Base-by-base conservation (phyloP, 2,329 filamentous ascomycete species). In the Aspergillus sergii region DNA sequence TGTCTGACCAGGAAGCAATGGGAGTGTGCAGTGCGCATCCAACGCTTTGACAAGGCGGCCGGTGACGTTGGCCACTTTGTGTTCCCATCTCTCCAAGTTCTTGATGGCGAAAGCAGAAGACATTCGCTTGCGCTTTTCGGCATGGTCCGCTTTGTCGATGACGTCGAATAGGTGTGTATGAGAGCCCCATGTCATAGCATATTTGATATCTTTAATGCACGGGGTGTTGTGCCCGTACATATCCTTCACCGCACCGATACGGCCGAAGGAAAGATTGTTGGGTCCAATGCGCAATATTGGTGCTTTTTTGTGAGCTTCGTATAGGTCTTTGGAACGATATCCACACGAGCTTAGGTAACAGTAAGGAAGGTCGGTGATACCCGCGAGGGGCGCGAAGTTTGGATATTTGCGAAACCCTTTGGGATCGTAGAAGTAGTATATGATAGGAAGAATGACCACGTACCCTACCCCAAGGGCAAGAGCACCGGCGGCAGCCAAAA, bases 121-220 rank as follows among this genome's bases (percentile, higher is more conserved):
- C 8, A 85, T 68, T 1, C 81, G 73, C 56, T 81, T 80, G 5
- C 83, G 77, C 70, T 85, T 85, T 7, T 78, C 74, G 1, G 78
- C 75, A 66, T 86, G 84, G 10, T 85, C 82, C 6, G 72, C 64
- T 71, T 82, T 83, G 67, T 85, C 81, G 10, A 81, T 66, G 1
- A 83, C 81, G 68, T 85, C 82, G 54, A 81, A 81, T 1, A 85
- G 77, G 62, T 85, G 80, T 61, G 73, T 80, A 69, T 85, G 82
- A 0, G 79, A 77, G 8, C 82, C 82, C 2, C 80, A 74, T 0
- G 77, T 73, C 21, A 78, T 71, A n/a, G 73, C 66, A 63, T 85
- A 85, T 30, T 78, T 78, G 5, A 73, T 71, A 23, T 83, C 83
- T 69, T 85, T 85, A 21, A 75, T 73, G 63, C 81, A 84, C 12